Percentiles rank a stretch among this genome's conserved stretches.
These are phyloP conservation scores for Epichloe aotearoae DNA, from an alignment of 2,329 filamentous ascomycete species.

Conservation along the genomic window DNA sequence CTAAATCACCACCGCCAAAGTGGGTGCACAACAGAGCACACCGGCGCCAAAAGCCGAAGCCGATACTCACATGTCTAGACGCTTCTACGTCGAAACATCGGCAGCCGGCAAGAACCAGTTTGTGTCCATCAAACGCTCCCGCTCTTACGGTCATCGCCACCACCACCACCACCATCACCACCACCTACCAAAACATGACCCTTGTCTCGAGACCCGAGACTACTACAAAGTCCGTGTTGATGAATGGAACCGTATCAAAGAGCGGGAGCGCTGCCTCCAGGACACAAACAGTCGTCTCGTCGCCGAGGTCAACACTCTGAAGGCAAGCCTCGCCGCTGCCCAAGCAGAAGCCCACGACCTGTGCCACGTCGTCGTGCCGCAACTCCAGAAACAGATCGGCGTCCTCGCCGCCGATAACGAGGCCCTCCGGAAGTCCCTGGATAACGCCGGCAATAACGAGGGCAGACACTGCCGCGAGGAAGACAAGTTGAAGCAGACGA, in stretches of 20 bases:
- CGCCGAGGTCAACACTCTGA: conserved; percentile 20
- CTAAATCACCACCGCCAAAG: conserved; percentile 5
- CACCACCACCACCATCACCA: conserved; percentile 16
- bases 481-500: conserved; percentile 19
- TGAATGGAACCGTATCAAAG: conserved; percentile 24
- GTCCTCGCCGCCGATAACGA: conserved; percentile 26
- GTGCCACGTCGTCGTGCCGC: conserved; percentile 18
- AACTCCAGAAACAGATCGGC: conserved; percentile 24
- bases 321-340: conserved; percentile 20
- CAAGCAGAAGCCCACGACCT: conserved; percentile 24
- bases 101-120: conserved; percentile 22
- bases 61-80: conserved; percentile 19
- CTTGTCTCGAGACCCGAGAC: conserved; percentile 17
- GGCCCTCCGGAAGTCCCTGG: conserved; percentile 24
- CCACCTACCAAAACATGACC: conserved; percentile 16
- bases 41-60: not conserved
- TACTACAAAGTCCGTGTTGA: conserved; percentile 23
- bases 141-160: conserved; percentile 20
- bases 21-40: conserved; percentile 9
- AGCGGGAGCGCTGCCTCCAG: conserved; percentile 22
- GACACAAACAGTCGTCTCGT: conserved; percentile 22
- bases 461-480: conserved; percentile 17
- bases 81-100: conserved; percentile 23
- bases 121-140: conserved; percentile 26
- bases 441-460: conserved; percentile 18